These are phyloP conservation scores for Cylindrotheca fusiformis DNA, from an alignment of 108 stramenopile species.

Conservation along the genomic window DNA sequence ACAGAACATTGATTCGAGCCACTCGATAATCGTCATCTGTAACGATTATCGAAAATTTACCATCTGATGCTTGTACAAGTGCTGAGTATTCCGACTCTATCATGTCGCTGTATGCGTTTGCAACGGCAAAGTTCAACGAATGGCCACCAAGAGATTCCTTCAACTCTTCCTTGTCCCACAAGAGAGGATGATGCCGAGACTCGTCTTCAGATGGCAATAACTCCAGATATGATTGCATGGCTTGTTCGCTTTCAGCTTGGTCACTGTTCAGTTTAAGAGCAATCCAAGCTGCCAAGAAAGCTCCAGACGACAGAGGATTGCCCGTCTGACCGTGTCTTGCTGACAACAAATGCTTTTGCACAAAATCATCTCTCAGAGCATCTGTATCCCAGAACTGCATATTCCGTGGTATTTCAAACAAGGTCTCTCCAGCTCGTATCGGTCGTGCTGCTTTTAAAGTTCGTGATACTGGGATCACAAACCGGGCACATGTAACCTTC, in stretches of 20 bases:
- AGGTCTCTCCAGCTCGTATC: slow-evolving; percentile 41
- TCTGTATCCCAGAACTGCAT: slow-evolving; percentile 84
- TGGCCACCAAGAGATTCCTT: slow-evolving; percentile 35
- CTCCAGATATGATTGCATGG: slow-evolving; percentile 20
- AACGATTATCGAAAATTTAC: slow-evolving; percentile 43
- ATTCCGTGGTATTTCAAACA: slow-evolving; percentile 62
- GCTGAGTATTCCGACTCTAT: slow-evolving; percentile 62
- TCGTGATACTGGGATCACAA: slow-evolving; percentile 16
- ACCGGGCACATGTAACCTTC: slow-evolving; percentile 12
- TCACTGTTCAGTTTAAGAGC: slow-evolving; percentile 6
- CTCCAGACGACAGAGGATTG: slow-evolving; percentile 62
- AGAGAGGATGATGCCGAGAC: slow-evolving; percentile 59
- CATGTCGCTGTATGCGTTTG: slow-evolving; percentile 55
- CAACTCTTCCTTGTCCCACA: slow-evolving; percentile 40
- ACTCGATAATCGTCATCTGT: slow-evolving; percentile 45
- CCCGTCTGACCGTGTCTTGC: slow-evolving; percentile 50
- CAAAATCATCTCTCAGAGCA: slow-evolving; percentile 69
- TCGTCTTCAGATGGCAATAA: slow-evolving; percentile 57
- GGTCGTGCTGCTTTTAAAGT: slow-evolving; percentile 20
- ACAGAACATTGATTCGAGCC: slow-evolving; percentile 69
- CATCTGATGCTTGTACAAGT: slow-evolving; percentile 30
- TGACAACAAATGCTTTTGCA: slow-evolving; percentile 39
- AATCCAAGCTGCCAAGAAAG: slow-evolving; percentile 65
- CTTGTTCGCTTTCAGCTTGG: background rate
- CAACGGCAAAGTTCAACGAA: slow-evolving; percentile 48